A percentile compares a stretch with the other conserved stretches of the same genome.
These are phyloP conservation scores for Neonectria faginata DNA, from an alignment of 2,329 filamentous ascomycete species.

Conservation along the genomic window DNA sequence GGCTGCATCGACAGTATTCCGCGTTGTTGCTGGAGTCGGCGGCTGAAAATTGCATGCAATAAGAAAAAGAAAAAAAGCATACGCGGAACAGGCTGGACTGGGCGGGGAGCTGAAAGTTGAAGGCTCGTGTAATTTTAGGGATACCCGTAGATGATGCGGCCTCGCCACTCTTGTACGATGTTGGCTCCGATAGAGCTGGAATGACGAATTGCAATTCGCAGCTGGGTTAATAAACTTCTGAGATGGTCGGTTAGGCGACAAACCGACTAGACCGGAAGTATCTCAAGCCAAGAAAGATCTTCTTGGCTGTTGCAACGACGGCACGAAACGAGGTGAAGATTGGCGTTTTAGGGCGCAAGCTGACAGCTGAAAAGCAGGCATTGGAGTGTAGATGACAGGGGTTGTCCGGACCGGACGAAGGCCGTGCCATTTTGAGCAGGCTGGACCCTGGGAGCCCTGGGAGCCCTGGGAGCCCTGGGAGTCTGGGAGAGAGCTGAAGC, in stretches of 20 bases:
- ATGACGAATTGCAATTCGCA: background rate
- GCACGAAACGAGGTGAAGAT: background rate
- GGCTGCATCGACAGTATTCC: constrained; percentile 35
- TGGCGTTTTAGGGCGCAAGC: background rate
- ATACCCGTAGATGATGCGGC: background rate
- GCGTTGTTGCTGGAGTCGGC: constrained; percentile 34
- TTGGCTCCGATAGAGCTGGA: background rate
- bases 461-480: background rate
- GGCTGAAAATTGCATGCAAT: constrained; percentile 34
- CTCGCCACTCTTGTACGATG: constrained; percentile 10
- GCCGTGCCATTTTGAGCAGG: background rate
- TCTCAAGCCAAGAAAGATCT: background rate
- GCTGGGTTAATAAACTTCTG: too few species aligned
- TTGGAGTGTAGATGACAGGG: background rate
- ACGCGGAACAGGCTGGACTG: too few species aligned
- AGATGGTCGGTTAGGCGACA: too few species aligned
- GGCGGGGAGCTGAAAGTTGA: background rate
- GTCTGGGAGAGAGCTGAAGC: background rate
- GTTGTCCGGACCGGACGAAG: background rate
- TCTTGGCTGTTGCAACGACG: background rate
- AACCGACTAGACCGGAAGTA: background rate
- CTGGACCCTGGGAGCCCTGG: too few species aligned
- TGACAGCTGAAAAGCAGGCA: background rate
- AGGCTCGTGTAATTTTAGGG: background rate
- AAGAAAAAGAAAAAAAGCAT: background rate